Evolutionary conservation across 306 rosid genomes (phyloP).

Genomic region (Begonia loranthoides): DNA sequence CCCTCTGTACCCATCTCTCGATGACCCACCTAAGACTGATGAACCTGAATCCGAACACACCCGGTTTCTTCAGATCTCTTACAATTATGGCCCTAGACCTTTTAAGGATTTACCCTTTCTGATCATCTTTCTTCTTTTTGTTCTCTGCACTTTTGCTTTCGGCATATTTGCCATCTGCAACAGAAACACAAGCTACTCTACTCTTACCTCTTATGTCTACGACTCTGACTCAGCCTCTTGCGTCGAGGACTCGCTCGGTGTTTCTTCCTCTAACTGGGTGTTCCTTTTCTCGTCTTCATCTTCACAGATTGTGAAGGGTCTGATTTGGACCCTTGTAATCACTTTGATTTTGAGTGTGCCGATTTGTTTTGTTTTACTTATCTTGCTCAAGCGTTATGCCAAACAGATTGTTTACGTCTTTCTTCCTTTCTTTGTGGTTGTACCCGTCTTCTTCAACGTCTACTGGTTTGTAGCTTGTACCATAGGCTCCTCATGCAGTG

Average conservation of each 20-base stretch:
- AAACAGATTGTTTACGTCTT: conserved; percentile 64
- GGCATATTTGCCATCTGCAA: conserved; percentile 65
- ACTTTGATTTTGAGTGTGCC: conserved; percentile 58
- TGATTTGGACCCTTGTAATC: conserved; percentile 60
- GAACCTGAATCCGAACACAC: conserved; percentile 37
- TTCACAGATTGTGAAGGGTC: conserved; percentile 21
- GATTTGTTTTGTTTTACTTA: conserved; percentile 41
- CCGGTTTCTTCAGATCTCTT: conserved; percentile 62
- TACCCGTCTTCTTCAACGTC: conserved; percentile 66
- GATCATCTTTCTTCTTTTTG: conserved; percentile 48
- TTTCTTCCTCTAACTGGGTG: conserved; percentile 8
- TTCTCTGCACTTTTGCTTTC: conserved; percentile 46
- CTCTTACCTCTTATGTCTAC: conserved; percentile 42
- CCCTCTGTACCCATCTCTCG: conserved; percentile 15
- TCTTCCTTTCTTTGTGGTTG: conserved; percentile 47
- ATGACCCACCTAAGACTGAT: conserved; percentile 18
- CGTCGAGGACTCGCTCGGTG: conserved; percentile 10
- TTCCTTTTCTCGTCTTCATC: conserved; percentile 15
- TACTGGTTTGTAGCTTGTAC: conserved; percentile 93
- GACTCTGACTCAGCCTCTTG: conserved; percentile 42
- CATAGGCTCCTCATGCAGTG: conserved; percentile 38
- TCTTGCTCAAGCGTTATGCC: conserved; percentile 61
- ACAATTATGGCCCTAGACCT: conserved; percentile 48
- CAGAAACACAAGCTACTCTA: conserved; percentile 31
- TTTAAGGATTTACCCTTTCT: conserved; percentile 68